phyloP scores from a whole-genome alignment of 768 basidiomycete species.

The Cantharellus anzutake region DNA sequence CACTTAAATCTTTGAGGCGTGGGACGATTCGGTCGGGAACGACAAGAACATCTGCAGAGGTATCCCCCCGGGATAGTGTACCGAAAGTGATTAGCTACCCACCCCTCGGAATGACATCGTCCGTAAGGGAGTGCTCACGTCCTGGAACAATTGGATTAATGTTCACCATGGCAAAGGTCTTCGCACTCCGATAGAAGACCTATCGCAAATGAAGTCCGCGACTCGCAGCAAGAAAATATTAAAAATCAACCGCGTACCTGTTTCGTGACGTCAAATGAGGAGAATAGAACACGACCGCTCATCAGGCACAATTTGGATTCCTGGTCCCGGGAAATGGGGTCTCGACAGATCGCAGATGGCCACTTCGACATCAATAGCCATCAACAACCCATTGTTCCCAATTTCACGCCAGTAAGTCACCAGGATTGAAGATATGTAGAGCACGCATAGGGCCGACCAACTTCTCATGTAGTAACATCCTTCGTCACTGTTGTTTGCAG shows the following conservation, averaged over 20 bases:
- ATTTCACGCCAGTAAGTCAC: no score
- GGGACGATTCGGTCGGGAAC: constrained; percentile 31
- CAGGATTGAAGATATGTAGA: no score
- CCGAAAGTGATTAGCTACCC: not conserved
- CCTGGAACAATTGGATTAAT: constrained; percentile 88
- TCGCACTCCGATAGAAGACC: constrained; percentile 39
- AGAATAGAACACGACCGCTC: constrained; percentile 9
- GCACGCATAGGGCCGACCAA: no score
- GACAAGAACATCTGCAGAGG: constrained; percentile 31
- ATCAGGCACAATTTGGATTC: no score
- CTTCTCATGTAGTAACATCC: no score
- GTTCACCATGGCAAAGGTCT: constrained; percentile 80
- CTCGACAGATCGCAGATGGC: no score
- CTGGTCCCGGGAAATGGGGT: no score
- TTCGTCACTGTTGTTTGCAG: no score
- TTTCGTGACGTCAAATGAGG: constrained; percentile 14
- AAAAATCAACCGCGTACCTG: not conserved
- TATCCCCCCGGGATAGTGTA: no score
- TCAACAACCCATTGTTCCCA: no score
- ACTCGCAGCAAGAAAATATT: not conserved
- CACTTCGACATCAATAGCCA: no score
- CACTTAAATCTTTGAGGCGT: constrained; percentile 28
- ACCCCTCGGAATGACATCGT: not conserved
- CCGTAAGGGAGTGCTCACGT: constrained; percentile 35
- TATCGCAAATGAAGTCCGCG: constrained; percentile 4